Conservation (phyloP, 225 moss, liverwort and hornwort species). For the Takakia lepidozioides region DNA sequence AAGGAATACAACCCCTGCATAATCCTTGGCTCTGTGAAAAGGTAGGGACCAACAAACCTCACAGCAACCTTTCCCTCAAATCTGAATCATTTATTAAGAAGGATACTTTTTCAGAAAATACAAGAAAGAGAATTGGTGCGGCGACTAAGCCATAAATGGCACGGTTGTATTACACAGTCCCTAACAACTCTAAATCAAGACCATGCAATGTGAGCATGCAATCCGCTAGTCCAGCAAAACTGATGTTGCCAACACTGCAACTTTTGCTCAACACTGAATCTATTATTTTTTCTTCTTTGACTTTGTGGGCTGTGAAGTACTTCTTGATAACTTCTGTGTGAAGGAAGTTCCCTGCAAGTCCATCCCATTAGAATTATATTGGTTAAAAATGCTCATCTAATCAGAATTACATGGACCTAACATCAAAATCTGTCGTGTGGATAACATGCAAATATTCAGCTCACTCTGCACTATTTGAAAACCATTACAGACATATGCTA, state of each 20-base stretch:
- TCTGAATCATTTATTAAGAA: no score
- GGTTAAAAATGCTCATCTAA: background rate
- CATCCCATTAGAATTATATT: background rate
- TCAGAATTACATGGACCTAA: background rate
- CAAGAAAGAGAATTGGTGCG: no score
- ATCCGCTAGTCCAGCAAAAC: slow-evolving; percentile 6
- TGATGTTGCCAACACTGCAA: slow-evolving; percentile 1
- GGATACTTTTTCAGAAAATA: no score
- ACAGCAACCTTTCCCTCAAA: no score
- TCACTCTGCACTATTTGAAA: no score
- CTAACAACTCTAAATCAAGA: no score
- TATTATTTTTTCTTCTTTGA: slow-evolving; percentile 27
- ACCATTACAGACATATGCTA: background rate
- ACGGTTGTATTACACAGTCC: no score
- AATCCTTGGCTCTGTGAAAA: no score
- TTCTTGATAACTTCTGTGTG: slow-evolving; percentile 30
- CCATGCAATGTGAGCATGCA: no score
- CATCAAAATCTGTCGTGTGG: background rate
- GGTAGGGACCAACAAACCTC: no score
- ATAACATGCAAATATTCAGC: background rate
- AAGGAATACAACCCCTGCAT: no score
- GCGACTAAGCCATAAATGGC: no score
- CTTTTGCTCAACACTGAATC: background rate
- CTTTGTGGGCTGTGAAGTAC: slow-evolving; percentile 38
- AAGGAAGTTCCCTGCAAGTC: slow-evolving; percentile 38